Evolutionary conservation across 345 rosid genomes (phyloP).

Genomic region (Corymbia maculata): DNA sequence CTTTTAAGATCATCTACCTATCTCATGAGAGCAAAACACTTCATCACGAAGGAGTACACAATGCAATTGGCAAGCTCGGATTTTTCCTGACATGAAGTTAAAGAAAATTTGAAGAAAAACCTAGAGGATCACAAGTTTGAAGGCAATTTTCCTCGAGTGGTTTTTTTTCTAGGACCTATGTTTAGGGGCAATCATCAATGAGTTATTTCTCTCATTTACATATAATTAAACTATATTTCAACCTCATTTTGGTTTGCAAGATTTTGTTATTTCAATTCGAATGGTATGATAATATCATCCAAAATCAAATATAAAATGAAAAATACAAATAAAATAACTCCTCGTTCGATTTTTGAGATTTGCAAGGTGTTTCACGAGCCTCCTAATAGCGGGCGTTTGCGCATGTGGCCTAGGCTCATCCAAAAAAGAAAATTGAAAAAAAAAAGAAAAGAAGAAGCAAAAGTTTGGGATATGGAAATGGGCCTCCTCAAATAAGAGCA

Average conservation of each 20-base stretch:
- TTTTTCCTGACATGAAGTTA: not conserved
- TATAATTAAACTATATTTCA: not conserved
- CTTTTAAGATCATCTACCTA: not conserved
- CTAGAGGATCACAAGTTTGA: fast-evolving
- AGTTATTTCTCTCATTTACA: fast-evolving
- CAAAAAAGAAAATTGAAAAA: not conserved
- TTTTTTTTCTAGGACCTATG: not conserved
- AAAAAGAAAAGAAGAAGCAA: not conserved
- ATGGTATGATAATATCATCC: not conserved
- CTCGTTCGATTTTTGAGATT: not conserved
- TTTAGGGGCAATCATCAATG: not conserved
- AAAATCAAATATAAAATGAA: not conserved
- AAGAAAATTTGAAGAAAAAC: not conserved
- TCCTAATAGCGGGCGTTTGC: not conserved
- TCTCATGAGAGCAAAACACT: not conserved
- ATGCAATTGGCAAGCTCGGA: not conserved
- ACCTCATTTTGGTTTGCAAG: not conserved
- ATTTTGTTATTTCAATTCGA: not conserved
- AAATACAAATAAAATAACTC: too few relatives aligned
- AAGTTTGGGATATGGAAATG: not conserved
- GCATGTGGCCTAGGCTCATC: not conserved
- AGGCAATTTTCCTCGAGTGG: not conserved
- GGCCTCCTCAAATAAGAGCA: not conserved
- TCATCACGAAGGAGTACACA: not conserved
- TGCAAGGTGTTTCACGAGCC: not conserved